Conservation (phyloP, 1,284 basidiomycete species). For the Cryptococcus sp. region DNA sequence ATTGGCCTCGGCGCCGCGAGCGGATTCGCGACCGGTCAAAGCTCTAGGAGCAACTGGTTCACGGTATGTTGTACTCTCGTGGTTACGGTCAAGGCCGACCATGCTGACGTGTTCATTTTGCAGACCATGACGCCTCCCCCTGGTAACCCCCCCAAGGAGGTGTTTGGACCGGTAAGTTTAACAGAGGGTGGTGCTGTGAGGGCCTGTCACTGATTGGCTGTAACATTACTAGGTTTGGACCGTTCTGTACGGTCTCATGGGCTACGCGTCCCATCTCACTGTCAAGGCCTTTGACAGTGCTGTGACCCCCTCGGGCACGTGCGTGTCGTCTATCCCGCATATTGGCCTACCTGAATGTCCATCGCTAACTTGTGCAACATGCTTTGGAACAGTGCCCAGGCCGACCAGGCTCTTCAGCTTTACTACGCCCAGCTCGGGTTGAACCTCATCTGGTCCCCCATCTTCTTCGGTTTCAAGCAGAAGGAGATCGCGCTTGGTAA, state of each 20-base stretch:
- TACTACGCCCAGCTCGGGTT: constrained; percentile 69
- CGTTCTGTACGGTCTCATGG: constrained; percentile 57
- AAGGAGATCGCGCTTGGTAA: constrained; percentile 61
- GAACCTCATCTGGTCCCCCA: constrained; percentile 67
- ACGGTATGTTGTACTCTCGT: constrained; percentile 49
- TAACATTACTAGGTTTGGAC: constrained; percentile 24
- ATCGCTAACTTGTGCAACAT: background rate
- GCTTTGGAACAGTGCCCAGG: constrained; percentile 49
- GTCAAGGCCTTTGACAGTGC: constrained; percentile 58
- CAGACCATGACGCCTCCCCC: constrained; percentile 38
- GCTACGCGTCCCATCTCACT: constrained; percentile 67
- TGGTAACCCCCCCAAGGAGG: constrained; percentile 53
- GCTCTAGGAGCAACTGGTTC: constrained; percentile 61
- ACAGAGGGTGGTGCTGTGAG: background rate
- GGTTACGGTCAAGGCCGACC: background rate
- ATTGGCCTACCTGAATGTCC: background rate
- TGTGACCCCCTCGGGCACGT: constrained; percentile 50
- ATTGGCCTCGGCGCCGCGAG: constrained; percentile 59
- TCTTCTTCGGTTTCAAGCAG: constrained; percentile 63
- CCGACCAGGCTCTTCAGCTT: constrained; percentile 58
- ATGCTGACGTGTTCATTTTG: background rate
- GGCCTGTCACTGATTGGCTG: background rate
- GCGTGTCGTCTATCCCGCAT: constrained; percentile 36
- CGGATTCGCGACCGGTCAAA: constrained; percentile 52
- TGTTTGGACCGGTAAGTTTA: constrained; percentile 56